Evolutionary conservation across 1,139 yeast species (phyloP).

Genomic region (Candida frijolesensis): DNA sequence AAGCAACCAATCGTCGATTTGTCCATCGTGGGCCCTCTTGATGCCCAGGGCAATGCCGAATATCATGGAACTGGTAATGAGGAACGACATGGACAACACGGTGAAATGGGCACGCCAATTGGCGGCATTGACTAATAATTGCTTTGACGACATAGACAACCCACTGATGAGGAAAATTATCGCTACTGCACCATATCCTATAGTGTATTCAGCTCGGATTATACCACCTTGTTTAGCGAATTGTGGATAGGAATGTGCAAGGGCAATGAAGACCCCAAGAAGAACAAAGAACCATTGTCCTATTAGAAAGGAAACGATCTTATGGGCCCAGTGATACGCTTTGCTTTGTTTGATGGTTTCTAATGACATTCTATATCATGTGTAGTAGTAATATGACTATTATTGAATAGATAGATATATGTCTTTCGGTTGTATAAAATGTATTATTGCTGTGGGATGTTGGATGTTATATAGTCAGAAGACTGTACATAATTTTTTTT

Average conservation of each 20-base stretch:
- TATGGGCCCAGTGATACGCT: conserved; percentile 15
- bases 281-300: conserved; percentile 75
- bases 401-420: no score
- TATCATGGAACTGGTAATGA: conserved; percentile 73
- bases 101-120: conserved; percentile 85
- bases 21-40: conserved; percentile 53
- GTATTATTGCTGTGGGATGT: no score
- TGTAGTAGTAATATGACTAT: neutral
- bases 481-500: no score
- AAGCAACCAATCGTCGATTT: conserved; percentile 71
- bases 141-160: conserved; percentile 67
- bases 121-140: conserved; percentile 57
- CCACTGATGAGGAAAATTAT: conserved; percentile 82
- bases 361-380: conserved; percentile 8
- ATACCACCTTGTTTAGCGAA: conserved; percentile 84
- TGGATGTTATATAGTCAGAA: no score
- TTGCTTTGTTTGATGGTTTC: conserved; percentile 12
- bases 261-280: conserved; percentile 69
- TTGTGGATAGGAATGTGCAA: conserved; percentile 77
- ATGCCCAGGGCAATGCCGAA: conserved; percentile 77
- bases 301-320: conserved; percentile 29
- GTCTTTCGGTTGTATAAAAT: no score
- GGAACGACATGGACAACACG: conserved; percentile 66
- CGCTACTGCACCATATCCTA: conserved; percentile 87
- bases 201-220: conserved; percentile 71